Conservation (phyloP, 2,329 filamentous ascomycete genomes). For the Fusarium pilosicola region DNA sequence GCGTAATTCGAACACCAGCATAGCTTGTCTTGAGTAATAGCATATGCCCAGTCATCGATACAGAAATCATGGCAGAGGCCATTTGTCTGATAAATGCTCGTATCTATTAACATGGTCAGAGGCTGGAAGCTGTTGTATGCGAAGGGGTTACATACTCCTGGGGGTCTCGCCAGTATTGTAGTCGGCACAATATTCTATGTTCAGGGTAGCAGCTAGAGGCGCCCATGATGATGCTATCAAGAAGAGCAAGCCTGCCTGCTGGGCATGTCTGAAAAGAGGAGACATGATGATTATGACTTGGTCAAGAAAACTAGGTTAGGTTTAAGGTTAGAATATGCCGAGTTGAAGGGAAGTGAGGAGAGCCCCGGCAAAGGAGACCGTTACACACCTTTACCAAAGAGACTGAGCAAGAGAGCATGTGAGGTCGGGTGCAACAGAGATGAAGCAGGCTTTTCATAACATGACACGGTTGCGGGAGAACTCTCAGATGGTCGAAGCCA, state of each 20-base stretch:
- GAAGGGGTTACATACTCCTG: constrained; percentile 44
- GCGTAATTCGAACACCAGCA: constrained; percentile 82
- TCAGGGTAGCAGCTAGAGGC: constrained; percentile 39
- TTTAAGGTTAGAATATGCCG: constrained; percentile 16
- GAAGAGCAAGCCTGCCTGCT: constrained; percentile 33
- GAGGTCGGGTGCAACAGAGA: constrained; percentile 35
- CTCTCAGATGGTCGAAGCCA: constrained; percentile 39
- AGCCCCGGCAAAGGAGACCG: neutral
- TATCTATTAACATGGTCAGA: constrained; percentile 51
- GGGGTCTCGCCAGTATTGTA: constrained; percentile 50
- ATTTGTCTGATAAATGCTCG: constrained; percentile 72
- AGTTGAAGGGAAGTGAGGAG: neutral
- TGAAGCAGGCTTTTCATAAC: constrained; percentile 38
- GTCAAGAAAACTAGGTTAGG: constrained; percentile 14
- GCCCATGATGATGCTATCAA: constrained; percentile 42
- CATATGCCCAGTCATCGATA: constrained; percentile 68
- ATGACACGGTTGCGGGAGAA: constrained; percentile 32
- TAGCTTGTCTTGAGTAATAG: constrained; percentile 69
- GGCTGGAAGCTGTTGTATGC: neutral
- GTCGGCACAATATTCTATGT: constrained; percentile 49
- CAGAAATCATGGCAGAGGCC: constrained; percentile 74
- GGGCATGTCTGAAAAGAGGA: constrained; percentile 32
- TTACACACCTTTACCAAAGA: constrained; percentile 40
- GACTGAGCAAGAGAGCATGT: constrained; percentile 20
- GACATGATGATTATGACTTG: constrained; percentile 36